Evolutionary conservation across 108 stramenopile species (phyloP), one percentile per base, ranked within the genome.

Genomic region (Cyclostephanos invisitatus): DNA sequence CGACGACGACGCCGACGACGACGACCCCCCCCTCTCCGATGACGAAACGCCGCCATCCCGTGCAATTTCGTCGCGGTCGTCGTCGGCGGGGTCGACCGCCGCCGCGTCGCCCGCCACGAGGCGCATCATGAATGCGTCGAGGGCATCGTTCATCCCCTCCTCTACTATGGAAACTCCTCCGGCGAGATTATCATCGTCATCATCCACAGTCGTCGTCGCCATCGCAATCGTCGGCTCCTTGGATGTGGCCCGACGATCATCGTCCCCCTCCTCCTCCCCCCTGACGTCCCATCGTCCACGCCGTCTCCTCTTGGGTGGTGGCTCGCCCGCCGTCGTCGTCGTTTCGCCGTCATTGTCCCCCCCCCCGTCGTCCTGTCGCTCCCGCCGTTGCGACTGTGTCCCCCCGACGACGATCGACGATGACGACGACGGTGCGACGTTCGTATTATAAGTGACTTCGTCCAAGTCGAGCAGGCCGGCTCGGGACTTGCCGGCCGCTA

Each of bases 41-140:
- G 86, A 62, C 21, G 71, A 24, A 24, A 5, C 49, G 7, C 64
- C 56, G 32, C 72, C 25, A 62, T 54, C 4, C 4, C 32, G 32
- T 2, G 32, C 32, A 4, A 32, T 12, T 15, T 54, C 29, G 18
- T 44, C 24, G 53, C 71, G 42, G 71, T 77, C 35, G 74, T 67
- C 65, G 69, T 79, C 14, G 66, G 78, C 73, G 54, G n/a, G n/a
- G n/a, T 89, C 86, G 35, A 18, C 81, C 3, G 85, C 89, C 74
- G 83, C 53, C 12, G 88, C 84, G 0, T 61, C 60, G 17, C 90
- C 90, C 22, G 90, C 84, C 60, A 90, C 76, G 24, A 94, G 77
- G 64, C 88, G 86, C 59, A 89, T 85, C 93, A 94, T 94, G 79
- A 94, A 94, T 18, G 82, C 76, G 66, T 94, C 93, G 22, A 94